A percentile compares a stretch with the other conserved stretches of the same genome.
These are phyloP conservation scores for Scytalidium lignicola DNA, from an alignment of 2,329 filamentous ascomycete genomes.

Conservation along the genomic window DNA sequence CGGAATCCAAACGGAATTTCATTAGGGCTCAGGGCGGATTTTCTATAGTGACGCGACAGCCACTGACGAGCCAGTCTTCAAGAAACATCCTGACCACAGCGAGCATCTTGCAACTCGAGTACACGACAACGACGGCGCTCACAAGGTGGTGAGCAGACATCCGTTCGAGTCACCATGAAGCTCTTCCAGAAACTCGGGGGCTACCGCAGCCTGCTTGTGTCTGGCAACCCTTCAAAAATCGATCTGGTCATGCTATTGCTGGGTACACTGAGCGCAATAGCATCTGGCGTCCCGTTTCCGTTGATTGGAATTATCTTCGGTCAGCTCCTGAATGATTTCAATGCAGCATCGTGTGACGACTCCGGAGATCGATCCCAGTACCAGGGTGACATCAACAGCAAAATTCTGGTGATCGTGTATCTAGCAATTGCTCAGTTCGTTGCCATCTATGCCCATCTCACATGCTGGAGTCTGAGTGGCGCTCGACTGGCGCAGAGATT, in stretches of 20 bases:
- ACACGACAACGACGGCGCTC: too few relatives aligned
- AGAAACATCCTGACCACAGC: too few relatives aligned
- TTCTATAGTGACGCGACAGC: too few relatives aligned
- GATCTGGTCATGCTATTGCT: slow-evolving; percentile 28
- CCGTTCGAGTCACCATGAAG: slow-evolving; percentile 17
- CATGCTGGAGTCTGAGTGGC: slow-evolving; percentile 53
- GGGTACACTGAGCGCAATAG: slow-evolving; percentile 41
- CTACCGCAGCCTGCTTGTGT: slow-evolving; percentile 31
- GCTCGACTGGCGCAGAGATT: slow-evolving; percentile 49
- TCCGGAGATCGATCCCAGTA: slow-evolving; percentile 13
- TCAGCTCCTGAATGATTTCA: slow-evolving; percentile 56
- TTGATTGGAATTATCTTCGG: slow-evolving; percentile 59
- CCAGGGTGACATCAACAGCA: slow-evolving; percentile 43
- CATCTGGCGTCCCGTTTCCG: slow-evolving; percentile 55
- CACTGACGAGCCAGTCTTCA: too few relatives aligned
- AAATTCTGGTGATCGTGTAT: slow-evolving; percentile 58
- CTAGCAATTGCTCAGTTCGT: slow-evolving; percentile 59
- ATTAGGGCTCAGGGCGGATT: too few relatives aligned
- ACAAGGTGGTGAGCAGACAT: neutral
- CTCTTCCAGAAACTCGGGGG: slow-evolving; percentile 27
- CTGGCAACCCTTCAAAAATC: slow-evolving; percentile 29
- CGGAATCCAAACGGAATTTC: too few relatives aligned
- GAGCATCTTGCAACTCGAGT: too few relatives aligned
- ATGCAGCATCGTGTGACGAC: slow-evolving; percentile 45
- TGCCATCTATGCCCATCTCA: slow-evolving; percentile 58